Percentiles rank a stretch among this genome's conserved stretches.
These are phyloP conservation scores for Pichia pseudocactophila DNA, from an alignment of 805 yeast genomes.

Conservation along the genomic window DNA sequence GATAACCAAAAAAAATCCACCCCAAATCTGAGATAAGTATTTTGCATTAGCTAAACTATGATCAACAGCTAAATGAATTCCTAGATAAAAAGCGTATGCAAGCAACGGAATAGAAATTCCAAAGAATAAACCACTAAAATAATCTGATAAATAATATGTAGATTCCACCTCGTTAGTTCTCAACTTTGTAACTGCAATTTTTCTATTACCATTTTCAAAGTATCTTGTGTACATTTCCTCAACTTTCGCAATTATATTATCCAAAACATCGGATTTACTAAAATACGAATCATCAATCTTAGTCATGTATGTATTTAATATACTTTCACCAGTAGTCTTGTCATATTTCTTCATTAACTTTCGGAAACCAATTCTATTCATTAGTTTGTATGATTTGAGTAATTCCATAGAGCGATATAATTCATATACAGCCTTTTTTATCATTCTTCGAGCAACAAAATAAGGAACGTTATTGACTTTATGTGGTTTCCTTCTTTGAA, in stretches of 20 bases:
- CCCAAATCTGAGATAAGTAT: conserved; percentile 80
- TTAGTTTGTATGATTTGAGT: conserved; percentile 56
- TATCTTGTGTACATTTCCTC: conserved; percentile 60
- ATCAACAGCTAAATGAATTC: conserved; percentile 28
- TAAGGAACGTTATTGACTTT: conserved; percentile 37
- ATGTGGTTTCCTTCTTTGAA: conserved; percentile 25
- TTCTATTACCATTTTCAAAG: conserved; percentile 65
- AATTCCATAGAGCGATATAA: conserved; percentile 67
- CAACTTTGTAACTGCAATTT: conserved; percentile 62
- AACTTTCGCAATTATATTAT: conserved; percentile 48
- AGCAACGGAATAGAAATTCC: conserved; percentile 70
- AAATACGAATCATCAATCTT: conserved; percentile 52
- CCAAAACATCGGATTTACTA: conserved; percentile 56
- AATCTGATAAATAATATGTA: conserved; percentile 39
- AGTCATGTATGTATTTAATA: conserved; percentile 43
- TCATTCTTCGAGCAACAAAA: conserved; percentile 53
- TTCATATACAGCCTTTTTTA: conserved; percentile 62
- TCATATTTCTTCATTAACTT: conserved; percentile 88
- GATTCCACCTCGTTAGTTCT: conserved; percentile 35
- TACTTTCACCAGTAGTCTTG: conserved; percentile 46
- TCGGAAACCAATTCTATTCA: conserved; percentile 83
- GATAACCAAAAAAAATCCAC: conserved; percentile 66
- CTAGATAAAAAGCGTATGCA: conserved; percentile 43
- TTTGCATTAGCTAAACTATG: conserved; percentile 45
- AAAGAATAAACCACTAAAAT: conserved; percentile 54